Conservation (phyloP, 2,329 filamentous ascomycete species). For the Pseudogymnoascus sp. region DNA sequence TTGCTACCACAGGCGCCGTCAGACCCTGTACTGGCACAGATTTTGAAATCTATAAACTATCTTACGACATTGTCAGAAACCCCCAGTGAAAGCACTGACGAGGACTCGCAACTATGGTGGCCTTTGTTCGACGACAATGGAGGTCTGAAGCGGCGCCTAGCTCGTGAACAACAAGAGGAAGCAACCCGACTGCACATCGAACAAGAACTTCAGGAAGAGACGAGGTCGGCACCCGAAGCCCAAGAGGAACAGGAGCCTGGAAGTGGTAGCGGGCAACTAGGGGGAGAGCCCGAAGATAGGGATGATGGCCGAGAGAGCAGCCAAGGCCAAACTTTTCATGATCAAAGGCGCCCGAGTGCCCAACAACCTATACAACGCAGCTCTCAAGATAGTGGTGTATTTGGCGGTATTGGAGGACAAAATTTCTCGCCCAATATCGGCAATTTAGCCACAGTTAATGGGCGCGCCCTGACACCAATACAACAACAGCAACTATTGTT, state of each 20-base stretch:
- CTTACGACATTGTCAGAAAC: conserved; percentile 20
- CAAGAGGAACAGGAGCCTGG: conserved; percentile 70
- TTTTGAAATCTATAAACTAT: conserved; percentile 42
- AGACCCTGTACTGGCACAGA: conserved; percentile 31
- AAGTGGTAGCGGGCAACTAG: conserved; percentile 77
- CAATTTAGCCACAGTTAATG: conserved; percentile 54
- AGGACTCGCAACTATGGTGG: conserved; percentile 17
- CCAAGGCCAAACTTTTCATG: conserved; percentile 43
- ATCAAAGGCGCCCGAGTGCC: conserved; percentile 58
- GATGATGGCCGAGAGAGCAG: conserved; percentile 45
- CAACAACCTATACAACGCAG: conserved; percentile 72
- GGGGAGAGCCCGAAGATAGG: conserved; percentile 84
- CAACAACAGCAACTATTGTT: conserved; percentile 65
- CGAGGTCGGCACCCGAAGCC: conserved; percentile 41
- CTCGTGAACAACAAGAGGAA: conserved; percentile 57
- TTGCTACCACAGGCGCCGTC: conserved; percentile 20
- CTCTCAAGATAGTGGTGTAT: conserved; percentile 43
- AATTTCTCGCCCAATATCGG: conserved; percentile 44
- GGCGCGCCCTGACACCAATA: conserved; percentile 71
- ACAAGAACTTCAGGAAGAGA: conserved; percentile 46
- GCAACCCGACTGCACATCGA: conserved; percentile 48
- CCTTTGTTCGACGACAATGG: conserved; percentile 78
- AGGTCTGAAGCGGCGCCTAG: conserved; percentile 65
- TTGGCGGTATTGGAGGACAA: conserved; percentile 44
- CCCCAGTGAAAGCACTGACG: conserved; percentile 23